Conservation (phyloP, 139 green algal species). For the Chlorella sp. region DNA sequence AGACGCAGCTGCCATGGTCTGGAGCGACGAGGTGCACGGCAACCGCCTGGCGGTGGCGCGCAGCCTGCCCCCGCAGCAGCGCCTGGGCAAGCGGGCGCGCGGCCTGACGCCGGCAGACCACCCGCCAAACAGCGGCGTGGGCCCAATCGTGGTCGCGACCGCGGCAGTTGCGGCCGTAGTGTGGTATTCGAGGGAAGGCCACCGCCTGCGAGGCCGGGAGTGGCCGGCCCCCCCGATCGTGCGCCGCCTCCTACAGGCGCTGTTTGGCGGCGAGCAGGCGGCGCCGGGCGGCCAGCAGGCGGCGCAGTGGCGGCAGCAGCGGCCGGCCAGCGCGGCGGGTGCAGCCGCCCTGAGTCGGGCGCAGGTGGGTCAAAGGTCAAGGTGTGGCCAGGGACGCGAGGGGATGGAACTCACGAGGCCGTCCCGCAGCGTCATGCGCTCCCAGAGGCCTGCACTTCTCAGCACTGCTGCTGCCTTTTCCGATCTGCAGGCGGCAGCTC, state of each 20-base stretch:
- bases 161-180: neutral
- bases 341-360: no score
- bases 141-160: neutral
- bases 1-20: no score
- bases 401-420: no score
- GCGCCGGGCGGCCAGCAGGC: neutral
- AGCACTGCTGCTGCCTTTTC: no score
- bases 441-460: no score
- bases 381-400: no score
- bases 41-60: neutral
- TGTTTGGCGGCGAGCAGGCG: neutral
- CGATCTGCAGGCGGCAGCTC: no score
- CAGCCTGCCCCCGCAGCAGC: neutral
- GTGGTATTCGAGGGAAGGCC: neutral
- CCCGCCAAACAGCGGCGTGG: neutral
- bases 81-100: neutral
- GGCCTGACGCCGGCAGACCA: neutral
- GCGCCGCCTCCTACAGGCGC: neutral
- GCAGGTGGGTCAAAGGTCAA: no score
- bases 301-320: neutral
- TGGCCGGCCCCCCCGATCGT: conserved; percentile 1
- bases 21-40: neutral
- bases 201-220: conserved; percentile 12
- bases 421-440: no score
- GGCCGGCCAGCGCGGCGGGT: no score